Base-by-base conservation (phyloP, 257 asterid species). In the Penstemon barbatus region DNA sequence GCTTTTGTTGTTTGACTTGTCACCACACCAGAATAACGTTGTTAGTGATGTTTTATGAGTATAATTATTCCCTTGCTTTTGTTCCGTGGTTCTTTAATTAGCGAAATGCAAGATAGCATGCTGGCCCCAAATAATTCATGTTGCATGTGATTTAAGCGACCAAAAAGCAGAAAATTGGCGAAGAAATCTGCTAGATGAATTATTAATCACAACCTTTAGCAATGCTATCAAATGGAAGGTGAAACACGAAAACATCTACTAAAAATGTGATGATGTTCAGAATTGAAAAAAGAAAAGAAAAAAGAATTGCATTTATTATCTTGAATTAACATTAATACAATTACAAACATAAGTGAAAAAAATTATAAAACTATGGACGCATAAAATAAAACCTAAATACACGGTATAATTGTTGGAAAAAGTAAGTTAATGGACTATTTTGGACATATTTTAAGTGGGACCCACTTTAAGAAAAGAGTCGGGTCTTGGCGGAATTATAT, bases 31-130 rank as follows among this genome's bases (percentile, higher is more conserved):
- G 8, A 12, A 59, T 1, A 1, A n/a, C 44, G 48, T 9, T 12
- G 8, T 13, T 9, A 39, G 41, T 40, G 15, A 40, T 13, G 39
- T 4, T 41, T 1, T 40, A 43, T n/a, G n/a, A n/a, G n/a, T 37
- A 38, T 60, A 39, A 60, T 60, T 44, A 60, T 60, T 25, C 33
- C 50, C 65, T 11, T 49, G n/a, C 54, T 49, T 49, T 49, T 4
- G 54, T 49, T 49, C 54, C 54, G 1, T 49, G 54, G 18, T 53
- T 51, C 19, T 4, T 51, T 12, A 51, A 51, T 12, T 4, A 3
- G 5, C 57, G 5, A 6, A 36, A 56, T 56, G 43, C 13, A 7
- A 57, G 15, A 25, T 3, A 57, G 11, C 12, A 8, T 9, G 18
- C 5, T 18, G 33, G 57, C 7, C 18, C 8, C 8, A 12, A 25